These are phyloP conservation scores for Yamadazyma conglobata DNA, from an alignment of 1,139 yeast genomes.

Conservation along the genomic window DNA sequence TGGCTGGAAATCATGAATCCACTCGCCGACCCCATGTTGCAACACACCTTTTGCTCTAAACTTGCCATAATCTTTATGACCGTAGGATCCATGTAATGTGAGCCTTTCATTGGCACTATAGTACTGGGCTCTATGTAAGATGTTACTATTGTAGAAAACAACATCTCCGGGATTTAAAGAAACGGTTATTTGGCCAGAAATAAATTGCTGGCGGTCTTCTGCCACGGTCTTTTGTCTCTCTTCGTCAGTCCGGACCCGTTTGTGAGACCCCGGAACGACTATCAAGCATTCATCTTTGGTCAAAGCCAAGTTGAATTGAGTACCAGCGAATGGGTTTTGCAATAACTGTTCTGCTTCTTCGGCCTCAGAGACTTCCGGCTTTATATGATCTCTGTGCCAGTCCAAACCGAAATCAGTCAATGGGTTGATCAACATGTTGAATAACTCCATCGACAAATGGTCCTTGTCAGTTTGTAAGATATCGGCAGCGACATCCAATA, in stretches of 20 bases:
- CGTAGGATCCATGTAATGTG: constrained; percentile 55
- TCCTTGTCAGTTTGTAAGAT: constrained; percentile 40
- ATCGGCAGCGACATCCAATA: constrained; percentile 41
- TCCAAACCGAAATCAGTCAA: constrained; percentile 53
- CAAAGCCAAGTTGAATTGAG: constrained; percentile 54
- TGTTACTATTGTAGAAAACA: constrained; percentile 52
- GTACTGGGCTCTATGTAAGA: constrained; percentile 51
- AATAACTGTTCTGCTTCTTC: constrained; percentile 43
- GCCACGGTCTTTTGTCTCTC: constrained; percentile 42
- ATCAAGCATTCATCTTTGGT: constrained; percentile 49
- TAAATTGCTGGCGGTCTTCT: constrained; percentile 33
- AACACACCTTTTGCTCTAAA: constrained; percentile 50
- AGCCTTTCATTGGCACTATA: constrained; percentile 38
- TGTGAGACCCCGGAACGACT: constrained; percentile 52
- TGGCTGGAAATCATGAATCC: constrained; percentile 45
- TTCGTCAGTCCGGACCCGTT: constrained; percentile 43
- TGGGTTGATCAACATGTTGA: constrained; percentile 57
- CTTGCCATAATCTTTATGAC: constrained; percentile 43
- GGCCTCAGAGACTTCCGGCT: constrained; percentile 46
- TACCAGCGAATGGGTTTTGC: constrained; percentile 46
- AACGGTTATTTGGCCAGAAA: constrained; percentile 41
- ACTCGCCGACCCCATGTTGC: constrained; percentile 53
- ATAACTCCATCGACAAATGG: constrained; percentile 48
- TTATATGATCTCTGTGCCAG: constrained; percentile 57
- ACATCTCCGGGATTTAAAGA: constrained; percentile 51